Evolutionary conservation across 306 rosid species (phyloP), one percentile per base, ranked within the genome.

Genomic region (Oxytropis ochrocephala): DNA sequence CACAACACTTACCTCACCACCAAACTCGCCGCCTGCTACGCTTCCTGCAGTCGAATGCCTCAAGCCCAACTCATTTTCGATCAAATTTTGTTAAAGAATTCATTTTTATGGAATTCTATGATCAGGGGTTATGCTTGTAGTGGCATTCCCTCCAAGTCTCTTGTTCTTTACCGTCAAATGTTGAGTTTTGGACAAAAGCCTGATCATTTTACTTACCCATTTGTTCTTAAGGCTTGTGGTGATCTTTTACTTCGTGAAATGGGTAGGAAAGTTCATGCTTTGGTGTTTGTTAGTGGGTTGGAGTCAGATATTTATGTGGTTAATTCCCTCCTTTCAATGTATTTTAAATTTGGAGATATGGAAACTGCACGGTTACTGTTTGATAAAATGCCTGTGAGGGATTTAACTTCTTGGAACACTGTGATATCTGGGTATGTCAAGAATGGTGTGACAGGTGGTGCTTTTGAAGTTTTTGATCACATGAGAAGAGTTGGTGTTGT

Each of bases 201-300:
- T 3, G 85, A 89, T 55, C 66, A 89, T 33, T 89, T 76, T 54
- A 84, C 89, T n/a, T 86, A 80, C 67, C 89, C 89, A 18, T 86
- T 70, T 84, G 86, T 86, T 50, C 80, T 86, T 6, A 82, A 86
- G 76, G 89, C 85, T 4, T 85, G 91, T 13, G 89, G 89, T 36
- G 86, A 84, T 69, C 69, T 80, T 75, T 42, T 82, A 54, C 41
- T 77, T 54, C 14, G 12, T 46, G 82, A 57, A 55, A 78, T 75
- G n/a, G 88, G 89, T 24, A 81, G 53, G 67, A 70, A 36, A 54
- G 75, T 88, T 78, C 95, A 83, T 46, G 72, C 77, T 21, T 82
- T 75, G 81, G 88, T 69, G 16, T 33, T 81, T 76, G 74, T 77
- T 68, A 18, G 77, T 60, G 94, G 82, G 69, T 72, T 79, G 64